Percentiles rank a stretch among this genome's conserved stretches.
These are phyloP conservation scores for Ophiosphaerella herpotricha DNA, from an alignment of 2,329 filamentous ascomycete species.

Conservation along the genomic window DNA sequence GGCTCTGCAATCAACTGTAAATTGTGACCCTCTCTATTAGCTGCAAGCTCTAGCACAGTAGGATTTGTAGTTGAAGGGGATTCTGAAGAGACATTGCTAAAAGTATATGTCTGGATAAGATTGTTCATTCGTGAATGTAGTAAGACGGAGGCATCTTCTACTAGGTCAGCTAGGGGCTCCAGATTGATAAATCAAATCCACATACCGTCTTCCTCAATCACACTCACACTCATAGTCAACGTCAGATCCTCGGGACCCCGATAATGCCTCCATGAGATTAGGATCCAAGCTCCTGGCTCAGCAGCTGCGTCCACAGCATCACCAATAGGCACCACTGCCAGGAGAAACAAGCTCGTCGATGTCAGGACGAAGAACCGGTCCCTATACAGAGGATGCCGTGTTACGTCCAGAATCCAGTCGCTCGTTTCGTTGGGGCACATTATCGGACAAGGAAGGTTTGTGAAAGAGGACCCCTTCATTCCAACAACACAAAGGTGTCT, in stretches of 20 bases:
- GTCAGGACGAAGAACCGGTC: slow-evolving; percentile 65
- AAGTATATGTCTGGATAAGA: slow-evolving; percentile 37
- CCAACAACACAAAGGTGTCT: slow-evolving; percentile 42
- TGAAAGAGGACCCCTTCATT: slow-evolving; percentile 29
- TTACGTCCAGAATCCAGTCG: slow-evolving; percentile 63
- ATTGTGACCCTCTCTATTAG: slow-evolving; percentile 11
- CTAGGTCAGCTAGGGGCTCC: slow-evolving; percentile 8
- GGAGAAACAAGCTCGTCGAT: slow-evolving; percentile 55
- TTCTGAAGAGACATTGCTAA: slow-evolving; percentile 15
- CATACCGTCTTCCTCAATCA: slow-evolving; percentile 39
- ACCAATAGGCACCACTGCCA: slow-evolving; percentile 48
- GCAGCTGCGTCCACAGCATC: slow-evolving; percentile 21
- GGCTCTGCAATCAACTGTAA: slow-evolving; percentile 22
- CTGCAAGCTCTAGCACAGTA: slow-evolving; percentile 20
- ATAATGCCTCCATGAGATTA: slow-evolving; percentile 60
- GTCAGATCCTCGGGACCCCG: slow-evolving; percentile 58
- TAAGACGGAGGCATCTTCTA: slow-evolving; percentile 34
- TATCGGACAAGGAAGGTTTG: slow-evolving; percentile 26
- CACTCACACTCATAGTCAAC: slow-evolving; percentile 45
- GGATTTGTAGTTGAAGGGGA: slow-evolving; percentile 31
- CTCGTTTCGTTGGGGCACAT: slow-evolving; percentile 30
- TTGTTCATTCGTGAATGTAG: slow-evolving; percentile 40
- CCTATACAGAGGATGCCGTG: slow-evolving; percentile 52
- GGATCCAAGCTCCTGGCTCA: slow-evolving; percentile 38
- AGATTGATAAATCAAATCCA: background rate